phyloP scores from a whole-genome alignment of 805 yeast genomes.

The Schwanniomyces occidentalis region DNA sequence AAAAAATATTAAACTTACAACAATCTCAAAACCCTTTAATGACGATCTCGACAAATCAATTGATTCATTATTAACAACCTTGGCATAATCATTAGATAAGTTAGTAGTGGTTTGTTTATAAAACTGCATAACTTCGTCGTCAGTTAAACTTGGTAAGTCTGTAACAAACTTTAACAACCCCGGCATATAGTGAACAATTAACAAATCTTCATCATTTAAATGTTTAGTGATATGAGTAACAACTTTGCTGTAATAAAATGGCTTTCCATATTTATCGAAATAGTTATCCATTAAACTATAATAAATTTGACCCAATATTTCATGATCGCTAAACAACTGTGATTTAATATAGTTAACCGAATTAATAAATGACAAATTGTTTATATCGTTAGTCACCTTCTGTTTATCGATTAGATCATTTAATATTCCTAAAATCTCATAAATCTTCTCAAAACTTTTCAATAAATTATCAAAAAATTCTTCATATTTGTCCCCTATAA shows the following conservation, averaged over 20 bases:
- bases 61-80: conserved; percentile 20
- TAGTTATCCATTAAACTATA: conserved; percentile 49
- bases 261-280: conserved; percentile 25
- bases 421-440: conserved; percentile 53
- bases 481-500: conserved; percentile 19
- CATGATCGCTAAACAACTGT: conserved; percentile 67
- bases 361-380: conserved; percentile 38
- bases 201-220: conserved; percentile 60
- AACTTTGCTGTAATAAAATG: conserved; percentile 37
- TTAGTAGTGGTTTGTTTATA: conserved; percentile 38
- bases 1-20: conserved; percentile 50
- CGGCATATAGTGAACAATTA: conserved; percentile 66
- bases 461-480: conserved; percentile 45
- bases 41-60: conserved; percentile 35
- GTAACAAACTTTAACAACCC: conserved; percentile 50
- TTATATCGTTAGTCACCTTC: conserved; percentile 53
- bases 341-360: conserved; percentile 58
- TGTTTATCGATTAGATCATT: conserved; percentile 49
- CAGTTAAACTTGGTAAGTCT: conserved; percentile 33
- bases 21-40: conserved; percentile 38
- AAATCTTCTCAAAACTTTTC: conserved; percentile 57
- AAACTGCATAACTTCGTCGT: conserved; percentile 33
- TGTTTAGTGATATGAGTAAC: conserved; percentile 44
- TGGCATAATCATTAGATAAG: conserved; percentile 25
- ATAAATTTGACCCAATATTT: conserved; percentile 64